Base-by-base conservation (phyloP, 306 rosid genomes). In the Heteromeles arbutifolia region DNA sequence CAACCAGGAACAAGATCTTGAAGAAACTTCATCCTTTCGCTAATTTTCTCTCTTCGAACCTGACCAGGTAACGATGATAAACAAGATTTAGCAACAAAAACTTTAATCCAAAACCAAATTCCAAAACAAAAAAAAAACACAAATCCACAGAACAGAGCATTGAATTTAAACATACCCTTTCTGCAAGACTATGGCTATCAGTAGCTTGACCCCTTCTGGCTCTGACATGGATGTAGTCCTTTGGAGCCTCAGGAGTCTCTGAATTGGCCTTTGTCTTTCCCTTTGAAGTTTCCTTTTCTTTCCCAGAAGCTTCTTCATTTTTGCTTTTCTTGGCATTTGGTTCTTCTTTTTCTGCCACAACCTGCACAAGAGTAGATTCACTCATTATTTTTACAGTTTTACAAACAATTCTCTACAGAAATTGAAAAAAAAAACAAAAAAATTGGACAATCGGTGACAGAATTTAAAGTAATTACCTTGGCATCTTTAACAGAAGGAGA, bases 181-280 rank as follows among this genome's bases (percentile, higher is more conserved):
- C 98, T 39, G 98, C 98, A 67, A 93, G 91, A 80, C 98, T 93
- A 74, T 93, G 98, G 84, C 96, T 91, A 85, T 93, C 97, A 66
- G 97, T 93, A 66, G 98, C 98, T 81, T 93, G 98, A 65, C 98
- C 98, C 83, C 98, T 88, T 87, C 96, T 71, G 48, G 98, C 98
- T 78, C 98, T 85, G 10, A 93, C 98, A 74, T 93, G 98, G 65
- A 93, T 93, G 57, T 93, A 93, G 79, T 91, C 98, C 85, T 89
- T 91, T 2, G 93, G 92, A 78, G 97, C 89, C 54, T 93, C 97
- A 1, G 86, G 76, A 66, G 88, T 72, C 78, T 91, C 85, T 61
- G 84, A 69, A 37, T 58, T 85, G 37, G 82, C 86, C 86, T 82
- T 83, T 14, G 67, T 74, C 78, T 81, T 83, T 66, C 77, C 75